phyloP scores from a whole-genome alignment of 371 early-diverging fungal genomes.

The Rhizopus delemar region DNA sequence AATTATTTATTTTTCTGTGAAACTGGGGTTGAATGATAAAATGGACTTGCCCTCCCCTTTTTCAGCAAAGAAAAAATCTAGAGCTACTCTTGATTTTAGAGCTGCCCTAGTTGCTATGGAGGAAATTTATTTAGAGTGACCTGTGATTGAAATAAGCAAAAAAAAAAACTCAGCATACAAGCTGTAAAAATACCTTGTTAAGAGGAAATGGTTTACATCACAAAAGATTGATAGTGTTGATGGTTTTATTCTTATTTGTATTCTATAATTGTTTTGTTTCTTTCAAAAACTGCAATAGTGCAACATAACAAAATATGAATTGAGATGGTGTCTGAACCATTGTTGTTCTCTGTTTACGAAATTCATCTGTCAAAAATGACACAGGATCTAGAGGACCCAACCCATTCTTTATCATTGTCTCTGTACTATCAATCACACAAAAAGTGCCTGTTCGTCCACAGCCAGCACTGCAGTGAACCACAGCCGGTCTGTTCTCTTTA shows the following conservation, averaged over 20 bases:
- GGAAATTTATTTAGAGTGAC: too few species aligned
- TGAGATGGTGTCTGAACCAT: slow-evolving; percentile 89
- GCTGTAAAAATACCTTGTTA: neutral
- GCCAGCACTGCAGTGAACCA: slow-evolving; percentile 92
- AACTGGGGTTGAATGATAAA: too few species aligned
- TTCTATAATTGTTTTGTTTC: neutral
- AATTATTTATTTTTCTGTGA: too few species aligned
- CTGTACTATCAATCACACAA: slow-evolving; percentile 53
- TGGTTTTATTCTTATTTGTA: neutral
- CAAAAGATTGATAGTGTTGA: neutral
- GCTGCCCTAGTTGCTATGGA: too few species aligned
- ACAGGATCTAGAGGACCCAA: slow-evolving; percentile 59
- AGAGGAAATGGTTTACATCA: neutral
- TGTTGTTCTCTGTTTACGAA: slow-evolving; percentile 79
- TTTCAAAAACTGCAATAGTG: slow-evolving; percentile 45
- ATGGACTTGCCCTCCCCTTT: too few species aligned
- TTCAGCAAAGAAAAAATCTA: too few species aligned
- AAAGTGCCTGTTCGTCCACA: slow-evolving; percentile 98
- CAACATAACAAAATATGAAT: slow-evolving; percentile 84
- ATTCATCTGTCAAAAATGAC: slow-evolving; percentile 63
- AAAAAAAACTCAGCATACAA: neutral
- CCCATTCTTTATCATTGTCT: slow-evolving; percentile 4
- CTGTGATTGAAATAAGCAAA: neutral
- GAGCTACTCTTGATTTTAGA: too few species aligned
- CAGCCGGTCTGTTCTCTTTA: slow-evolving; percentile 43